phyloP scores from a whole-genome alignment of 192 early-diverging fungal genomes.

The Backusella psychrophila region DNA sequence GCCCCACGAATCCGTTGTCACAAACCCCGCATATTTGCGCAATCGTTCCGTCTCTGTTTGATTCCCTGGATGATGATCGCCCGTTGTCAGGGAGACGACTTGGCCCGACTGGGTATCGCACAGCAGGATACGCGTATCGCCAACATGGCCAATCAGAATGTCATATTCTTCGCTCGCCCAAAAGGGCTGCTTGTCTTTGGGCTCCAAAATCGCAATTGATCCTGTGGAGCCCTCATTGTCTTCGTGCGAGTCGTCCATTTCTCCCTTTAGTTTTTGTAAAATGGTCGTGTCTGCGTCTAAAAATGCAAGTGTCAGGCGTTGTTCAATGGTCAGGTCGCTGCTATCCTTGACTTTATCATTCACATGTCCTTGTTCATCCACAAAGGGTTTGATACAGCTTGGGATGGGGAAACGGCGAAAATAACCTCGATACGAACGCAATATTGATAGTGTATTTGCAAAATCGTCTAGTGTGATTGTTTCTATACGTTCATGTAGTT shows the following conservation, averaged over 20 bases:
- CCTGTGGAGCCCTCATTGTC: conserved; percentile 68
- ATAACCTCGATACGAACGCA: conserved; percentile 45
- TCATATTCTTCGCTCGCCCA: conserved; percentile 64
- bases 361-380: conserved; percentile 13
- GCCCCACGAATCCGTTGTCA: conserved; percentile 76
- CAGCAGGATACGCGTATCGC: conserved; percentile 60
- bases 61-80: conserved; percentile 66
- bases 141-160: conserved; percentile 65
- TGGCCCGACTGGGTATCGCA: conserved; percentile 60
- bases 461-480: conserved; percentile 35
- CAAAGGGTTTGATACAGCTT: conserved; percentile 8
- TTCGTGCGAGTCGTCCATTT: conserved; percentile 8
- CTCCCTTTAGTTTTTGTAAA: conserved; percentile 3
- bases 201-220: conserved; percentile 61
- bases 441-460: conserved; percentile 30
- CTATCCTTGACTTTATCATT: background rate
- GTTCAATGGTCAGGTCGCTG: conserved; percentile 59
- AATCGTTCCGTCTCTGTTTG: conserved; percentile 59
- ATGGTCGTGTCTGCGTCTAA: conserved; percentile 56
- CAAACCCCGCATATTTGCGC: conserved; percentile 66
- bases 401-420: conserved; percentile 44
- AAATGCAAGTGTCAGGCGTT: conserved; percentile 64
- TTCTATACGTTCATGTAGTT: conserved; percentile 53
- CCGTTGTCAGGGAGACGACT: conserved; percentile 52
- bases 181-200: conserved; percentile 60